Conservation (phyloP, 2,329 filamentous ascomycete genomes). For the Aurifilum marmelostoma region DNA sequence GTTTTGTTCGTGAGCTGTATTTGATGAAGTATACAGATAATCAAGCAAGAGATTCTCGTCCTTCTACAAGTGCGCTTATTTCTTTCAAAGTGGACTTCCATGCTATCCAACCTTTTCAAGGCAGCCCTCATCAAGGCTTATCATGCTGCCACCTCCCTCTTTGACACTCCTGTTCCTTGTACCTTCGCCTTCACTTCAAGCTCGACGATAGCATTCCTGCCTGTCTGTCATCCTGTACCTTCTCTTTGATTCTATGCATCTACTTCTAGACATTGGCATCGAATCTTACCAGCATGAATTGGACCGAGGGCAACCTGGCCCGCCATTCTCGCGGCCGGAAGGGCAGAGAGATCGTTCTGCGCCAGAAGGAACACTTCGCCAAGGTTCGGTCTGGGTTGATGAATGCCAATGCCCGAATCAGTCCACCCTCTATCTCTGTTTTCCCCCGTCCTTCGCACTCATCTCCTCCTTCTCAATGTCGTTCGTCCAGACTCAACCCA, state of each 20-base stretch:
- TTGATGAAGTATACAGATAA: not conserved
- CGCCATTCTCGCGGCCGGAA: conserved; percentile 44
- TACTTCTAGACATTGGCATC: not conserved
- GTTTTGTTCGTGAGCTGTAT: not conserved
- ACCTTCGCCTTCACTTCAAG: not conserved
- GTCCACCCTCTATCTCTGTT: conserved; percentile 40
- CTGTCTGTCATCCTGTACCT: not conserved
- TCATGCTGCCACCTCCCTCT: not conserved
- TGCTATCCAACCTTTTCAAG: too few species aligned
- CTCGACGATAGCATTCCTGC: not conserved
- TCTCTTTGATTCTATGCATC: not conserved
- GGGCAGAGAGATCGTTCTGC: conserved; percentile 41
- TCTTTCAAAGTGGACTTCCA: not conserved
- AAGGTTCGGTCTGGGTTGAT: conserved; percentile 42
- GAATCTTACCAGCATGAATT: conserved; percentile 46
- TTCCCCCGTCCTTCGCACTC: conserved; percentile 24
- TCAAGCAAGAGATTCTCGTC: not conserved
- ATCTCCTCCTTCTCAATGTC: conserved; percentile 28
- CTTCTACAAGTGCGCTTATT: not conserved
- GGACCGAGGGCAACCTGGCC: conserved; percentile 52
- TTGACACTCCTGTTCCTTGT: too few species aligned
- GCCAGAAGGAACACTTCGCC: conserved; percentile 53
- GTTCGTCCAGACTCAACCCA: conserved; percentile 15
- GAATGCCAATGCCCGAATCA: conserved; percentile 36
- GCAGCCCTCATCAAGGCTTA: not conserved